phyloP scores from a whole-genome alignment of 2,329 filamentous ascomycete species.

The Coniosporium tulheliwenetii region DNA sequence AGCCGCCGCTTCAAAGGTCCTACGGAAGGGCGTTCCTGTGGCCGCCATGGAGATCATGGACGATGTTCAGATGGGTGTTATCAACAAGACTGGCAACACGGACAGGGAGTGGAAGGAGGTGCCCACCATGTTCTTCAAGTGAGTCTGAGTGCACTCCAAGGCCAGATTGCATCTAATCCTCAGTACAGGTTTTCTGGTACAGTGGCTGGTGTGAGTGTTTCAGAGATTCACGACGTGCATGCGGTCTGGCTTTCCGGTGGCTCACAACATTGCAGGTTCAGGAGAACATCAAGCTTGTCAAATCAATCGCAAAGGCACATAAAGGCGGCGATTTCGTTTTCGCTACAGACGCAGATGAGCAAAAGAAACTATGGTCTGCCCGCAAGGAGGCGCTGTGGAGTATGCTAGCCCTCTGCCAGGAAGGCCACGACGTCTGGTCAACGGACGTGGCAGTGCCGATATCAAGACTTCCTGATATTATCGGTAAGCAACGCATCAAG shows the following conservation, averaged over 20 bases:
- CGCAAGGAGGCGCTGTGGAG: slow-evolving; percentile 46
- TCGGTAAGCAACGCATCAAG: slow-evolving; percentile 23
- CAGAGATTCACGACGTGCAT: too few relatives aligned
- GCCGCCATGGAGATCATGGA: slow-evolving; percentile 79
- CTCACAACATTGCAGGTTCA: slow-evolving; percentile 32
- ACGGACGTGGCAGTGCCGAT: slow-evolving; percentile 47
- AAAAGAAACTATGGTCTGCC: slow-evolving; percentile 42
- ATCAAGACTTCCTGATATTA: slow-evolving; percentile 46
- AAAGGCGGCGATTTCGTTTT: slow-evolving; percentile 39
- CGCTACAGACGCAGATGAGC: slow-evolving; percentile 36
- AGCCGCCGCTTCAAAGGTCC: slow-evolving; percentile 57
- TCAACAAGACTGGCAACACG: slow-evolving; percentile 59
- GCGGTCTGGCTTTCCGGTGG: too few relatives aligned
- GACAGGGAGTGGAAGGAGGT: slow-evolving; percentile 58
- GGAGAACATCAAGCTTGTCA: slow-evolving; percentile 59
- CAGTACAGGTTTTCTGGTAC: slow-evolving; percentile 51
- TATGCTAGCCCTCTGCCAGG: slow-evolving; percentile 39
- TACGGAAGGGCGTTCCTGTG: slow-evolving; percentile 57
- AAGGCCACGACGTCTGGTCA: slow-evolving; percentile 43
- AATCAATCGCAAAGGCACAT: slow-evolving; percentile 48
- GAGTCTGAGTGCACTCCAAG: slow-evolving; percentile 6
- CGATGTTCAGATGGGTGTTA: slow-evolving; percentile 71
- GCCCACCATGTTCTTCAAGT: slow-evolving; percentile 74
- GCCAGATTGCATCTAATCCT: neutral
- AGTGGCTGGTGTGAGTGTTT: slow-evolving; percentile 36